Percentiles rank a stretch among this genome's conserved stretches.
phyloP scores from a whole-genome alignment of 257 asterid species.

The Perilla frutescens region DNA sequence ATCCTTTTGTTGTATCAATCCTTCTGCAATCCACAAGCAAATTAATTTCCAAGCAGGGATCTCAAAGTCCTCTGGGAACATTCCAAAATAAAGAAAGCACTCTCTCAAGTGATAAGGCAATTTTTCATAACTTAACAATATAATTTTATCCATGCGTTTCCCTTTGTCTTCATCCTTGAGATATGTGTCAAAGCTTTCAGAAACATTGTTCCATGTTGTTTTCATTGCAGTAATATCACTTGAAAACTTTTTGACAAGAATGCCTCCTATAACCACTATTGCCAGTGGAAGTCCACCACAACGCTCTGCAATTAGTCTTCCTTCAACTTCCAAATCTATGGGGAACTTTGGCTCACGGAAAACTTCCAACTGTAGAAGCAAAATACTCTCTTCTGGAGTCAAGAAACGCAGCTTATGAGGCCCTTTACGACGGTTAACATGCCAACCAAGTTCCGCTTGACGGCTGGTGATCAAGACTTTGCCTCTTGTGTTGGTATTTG shows the following conservation, averaged over 20 bases:
- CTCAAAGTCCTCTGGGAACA: conserved; percentile 28
- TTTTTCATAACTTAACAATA: conserved; percentile 31
- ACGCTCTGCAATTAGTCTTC: conserved; percentile 15
- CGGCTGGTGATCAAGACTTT: conserved; percentile 49
- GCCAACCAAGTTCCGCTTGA: conserved; percentile 25
- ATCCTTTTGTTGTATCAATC: conserved; percentile 2
- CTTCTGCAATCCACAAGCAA: conserved; percentile 33
- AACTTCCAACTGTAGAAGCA: conserved; percentile 38
- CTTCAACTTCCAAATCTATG: conserved; percentile 12
- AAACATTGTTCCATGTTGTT: conserved; percentile 24
- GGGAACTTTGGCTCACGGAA: conserved; percentile 32
- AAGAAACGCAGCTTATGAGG: conserved; percentile 40
- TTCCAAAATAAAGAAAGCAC: conserved; percentile 25
- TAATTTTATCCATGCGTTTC: conserved; percentile 18
- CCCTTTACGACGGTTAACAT: neutral
- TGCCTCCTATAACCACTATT: conserved; percentile 48
- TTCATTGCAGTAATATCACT: neutral
- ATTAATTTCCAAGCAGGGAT: conserved; percentile 27
- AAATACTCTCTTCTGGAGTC: conserved; percentile 24
- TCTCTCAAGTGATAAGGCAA: conserved; percentile 25
- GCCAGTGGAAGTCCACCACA: conserved; percentile 50
- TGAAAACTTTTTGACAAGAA: conserved; percentile 20
- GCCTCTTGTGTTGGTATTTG: conserved; percentile 21
- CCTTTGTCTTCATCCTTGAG: neutral
- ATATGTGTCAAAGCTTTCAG: conserved; percentile 14